Evolutionary conservation across 306 rosid genomes (phyloP), one percentile per base, ranked within the genome.

Genomic region (Alnus rubra): DNA sequence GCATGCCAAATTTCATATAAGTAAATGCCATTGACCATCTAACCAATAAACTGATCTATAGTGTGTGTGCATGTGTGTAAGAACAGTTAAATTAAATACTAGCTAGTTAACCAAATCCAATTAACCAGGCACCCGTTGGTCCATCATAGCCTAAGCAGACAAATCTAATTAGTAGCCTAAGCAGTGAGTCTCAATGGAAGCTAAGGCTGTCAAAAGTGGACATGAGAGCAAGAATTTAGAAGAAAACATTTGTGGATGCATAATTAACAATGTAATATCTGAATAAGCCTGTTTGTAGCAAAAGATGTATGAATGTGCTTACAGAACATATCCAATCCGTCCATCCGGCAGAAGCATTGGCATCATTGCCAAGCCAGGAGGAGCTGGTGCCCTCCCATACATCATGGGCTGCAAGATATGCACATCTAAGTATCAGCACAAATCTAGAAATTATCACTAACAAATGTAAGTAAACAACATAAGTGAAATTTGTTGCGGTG

Each of bases 311-410:
- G 39, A 37, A 78, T 69, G 82, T 79, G 81, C 97, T 95, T 88
- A 95, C 98, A 95, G 74, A 88, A 95, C 97, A 87, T 95, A 92
- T 84, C 96, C 98, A 33, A 95, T 88, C 76, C 94, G 90, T 48
- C 98, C 98, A 76, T 95, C 98, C 65, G 97, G 96, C 48, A 92
- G 86, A 86, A 95, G 92, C 97, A 95, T 95, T 52, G 98, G 98
- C 97, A 95, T 91, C 98, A 92, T 95, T 82, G 97, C 88, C 97
- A 95, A 90, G 71, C 97, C 97, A 45, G 91, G 37, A 37, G 95
- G 97, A 74, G 86, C 72, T 45, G 89, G 89, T 82, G 97, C 97
- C 72, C 89, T 84, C 80, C 98, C 98, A 91, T 92, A 89, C 48
- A 95, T 83, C 87, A 91, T 23, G 16, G 97, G 96, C 98, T 95